Evolutionary conservation across 2,329 filamentous ascomycete genomes (phyloP), one percentile per base, ranked within the genome.

Genomic region (Thelonectria rubi): DNA sequence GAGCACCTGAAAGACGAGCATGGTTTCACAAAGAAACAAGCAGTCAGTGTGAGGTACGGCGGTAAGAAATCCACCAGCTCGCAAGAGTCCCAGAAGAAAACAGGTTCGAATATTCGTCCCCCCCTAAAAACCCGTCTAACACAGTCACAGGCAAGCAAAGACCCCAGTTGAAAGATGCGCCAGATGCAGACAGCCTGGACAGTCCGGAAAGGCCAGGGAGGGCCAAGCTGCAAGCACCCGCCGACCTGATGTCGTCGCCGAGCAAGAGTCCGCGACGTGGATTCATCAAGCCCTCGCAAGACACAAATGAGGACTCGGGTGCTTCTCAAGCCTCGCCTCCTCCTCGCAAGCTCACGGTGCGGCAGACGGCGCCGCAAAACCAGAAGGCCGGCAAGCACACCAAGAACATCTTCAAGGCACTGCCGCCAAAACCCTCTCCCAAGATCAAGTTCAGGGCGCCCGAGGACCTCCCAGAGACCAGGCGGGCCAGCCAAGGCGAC

Each of bases 31-130:
- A 72, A 61, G 42, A 52, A 37, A 8, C 18, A 59, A 39, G 1
- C 26, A 5, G 39, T 62, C 43, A 76, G 65, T 40, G 0, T 20
- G 2, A 77, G 64, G 6, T 78, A 76, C 57, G 63, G 46, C 6
- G 20, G 60, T n/a, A 73, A 60, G 15, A 67, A 52, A 17, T 47
- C 32, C 9, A 43, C 55, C 17, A 64, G 61, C 20, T 74, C 69
- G 3, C 72, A 73, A 47, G 63, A 65, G 42, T 67, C 68, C 14
- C 61, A 64, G 43, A n/a, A 57, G 18, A 65, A 62, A 17, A 66
- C 63, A 69, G 65, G 70, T 71, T 43, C 5, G 15, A 26, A 17
- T 39, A 24, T 18, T 5, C 17, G 18, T 18, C 40, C n/a, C 3
- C 15, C n/a, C 8, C n/a, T 14, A 37, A 11, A 37, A 52, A n/a